Percentiles rank a stretch among this genome's conserved stretches.
Conservation (phyloP, 495 filamentous ascomycete species). For the Peziza echinospora region DNA sequence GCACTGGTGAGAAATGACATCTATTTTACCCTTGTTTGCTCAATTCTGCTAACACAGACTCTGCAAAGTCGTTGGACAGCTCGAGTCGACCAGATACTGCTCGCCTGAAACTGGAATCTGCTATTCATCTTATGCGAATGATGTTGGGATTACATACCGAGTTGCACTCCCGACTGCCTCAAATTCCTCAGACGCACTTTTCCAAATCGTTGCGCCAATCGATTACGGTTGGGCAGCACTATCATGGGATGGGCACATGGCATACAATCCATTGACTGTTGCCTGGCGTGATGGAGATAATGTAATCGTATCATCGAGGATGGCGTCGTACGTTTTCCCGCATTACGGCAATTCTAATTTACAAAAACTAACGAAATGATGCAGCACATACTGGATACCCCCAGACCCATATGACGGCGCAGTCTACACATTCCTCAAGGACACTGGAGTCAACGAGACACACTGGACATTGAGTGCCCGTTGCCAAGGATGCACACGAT, state of each 20-base stretch:
- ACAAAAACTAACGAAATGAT: not conserved
- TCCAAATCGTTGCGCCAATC: constrained; percentile 25
- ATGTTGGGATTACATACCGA: constrained; percentile 22
- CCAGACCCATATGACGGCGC: not conserved
- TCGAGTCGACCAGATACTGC: not conserved
- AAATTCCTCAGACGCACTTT: constrained; percentile 26
- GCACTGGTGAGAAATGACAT: no score
- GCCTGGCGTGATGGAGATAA: constrained; percentile 26
- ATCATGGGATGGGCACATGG: constrained; percentile 31
- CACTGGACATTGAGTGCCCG: not conserved
- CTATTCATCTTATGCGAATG: not conserved
- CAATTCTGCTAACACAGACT: no score
- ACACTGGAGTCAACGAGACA: not conserved
- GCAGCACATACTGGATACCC: not conserved
- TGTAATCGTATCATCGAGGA: constrained; percentile 25
- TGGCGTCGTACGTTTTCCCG: constrained; percentile 21
- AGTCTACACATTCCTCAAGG: not conserved
- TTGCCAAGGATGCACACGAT: not conserved
- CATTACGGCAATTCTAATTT: no score
- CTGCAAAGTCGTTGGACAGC: no score
- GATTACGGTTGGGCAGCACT: constrained; percentile 26
- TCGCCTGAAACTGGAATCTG: not conserved
- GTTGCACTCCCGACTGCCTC: constrained; percentile 28
- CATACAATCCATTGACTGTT: constrained; percentile 27
- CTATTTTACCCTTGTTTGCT: no score